Evolutionary conservation across 768 basidiomycete species (phyloP), one percentile per base, ranked within the genome.

Genomic region (Trametes villosa): DNA sequence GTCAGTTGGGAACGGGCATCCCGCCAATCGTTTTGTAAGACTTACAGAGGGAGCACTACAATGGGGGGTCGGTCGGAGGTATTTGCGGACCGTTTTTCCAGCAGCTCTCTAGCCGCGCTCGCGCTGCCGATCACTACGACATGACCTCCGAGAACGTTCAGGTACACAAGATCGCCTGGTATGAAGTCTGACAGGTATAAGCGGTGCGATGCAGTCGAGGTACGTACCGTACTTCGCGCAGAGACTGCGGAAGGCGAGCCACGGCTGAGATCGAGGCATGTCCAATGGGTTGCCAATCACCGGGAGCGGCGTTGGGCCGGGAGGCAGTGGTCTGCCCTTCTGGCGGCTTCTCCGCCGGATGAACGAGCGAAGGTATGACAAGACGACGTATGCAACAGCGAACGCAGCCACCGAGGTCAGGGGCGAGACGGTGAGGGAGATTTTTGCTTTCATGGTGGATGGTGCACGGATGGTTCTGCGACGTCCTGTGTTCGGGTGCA

Each of bases 241-340:
- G 12, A 59, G 13, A 0, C 38, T n/a, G 7, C 22, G 7, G 15
- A 38, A 59, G 15, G 33, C 33, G 6, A 20, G 13, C 61, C 61
- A 62, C 9, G 5, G 50, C 3, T 62, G 34, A 12, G 51, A 33
- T 27, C 55, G 31, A 13, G 63, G 65, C 15, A 68, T 45, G 29
- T 67, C 60, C 15, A 66, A 34, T 8, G 68, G 27, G 41, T 68
- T 71, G 5, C 59, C 59, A 4, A 60, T 26, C n/a, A 53, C 4
- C 2, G 59, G 59, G 1, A 60, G 45, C 1, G 45, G 27, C 20
- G 13, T 48, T 29, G 59, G 59, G 4, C 59, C 59, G 3, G 59
- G 59, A 2, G 59, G 59, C 15, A 60, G 52, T 18, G 51, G 45
- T 8, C 22, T 27, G 26, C 53, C 57, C 20, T 26, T 20, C 11